Percentiles rank a stretch among this genome's conserved stretches.
Evolutionary conservation across 179 eudicot species (phyloP).

Genomic region (Nepenthes alata): DNA sequence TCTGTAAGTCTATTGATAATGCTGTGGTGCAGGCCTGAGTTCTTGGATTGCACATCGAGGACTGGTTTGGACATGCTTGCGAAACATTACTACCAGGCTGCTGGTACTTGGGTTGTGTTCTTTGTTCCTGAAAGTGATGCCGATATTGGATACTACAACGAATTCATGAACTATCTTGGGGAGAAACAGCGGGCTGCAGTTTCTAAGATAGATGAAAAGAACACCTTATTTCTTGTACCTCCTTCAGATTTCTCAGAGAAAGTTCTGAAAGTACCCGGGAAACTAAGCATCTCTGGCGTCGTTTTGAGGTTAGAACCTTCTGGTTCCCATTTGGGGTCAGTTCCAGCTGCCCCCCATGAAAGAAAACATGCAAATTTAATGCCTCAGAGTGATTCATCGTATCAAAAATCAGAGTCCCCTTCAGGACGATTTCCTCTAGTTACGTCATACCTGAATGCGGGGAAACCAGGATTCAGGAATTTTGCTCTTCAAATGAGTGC

Average conservation of each 20-base stretch:
- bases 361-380: conserved; percentile 16
- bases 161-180: conserved; percentile 66
- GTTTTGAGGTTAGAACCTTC: conserved; percentile 52
- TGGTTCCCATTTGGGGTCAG: conserved; percentile 24
- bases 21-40: conserved; percentile 56
- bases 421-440: conserved; percentile 23
- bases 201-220: conserved; percentile 58
- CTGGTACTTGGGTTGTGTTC: conserved; percentile 67
- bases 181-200: conserved; percentile 83
- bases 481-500: conserved; percentile 13
- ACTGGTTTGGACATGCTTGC: conserved; percentile 82
- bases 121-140: conserved; percentile 69
- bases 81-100: conserved; percentile 73
- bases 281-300: conserved; percentile 78
- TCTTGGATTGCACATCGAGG: conserved; percentile 74
- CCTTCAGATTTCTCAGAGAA: conserved; percentile 88
- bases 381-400: conserved; percentile 20
- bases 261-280: conserved; percentile 75
- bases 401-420: conserved; percentile 26
- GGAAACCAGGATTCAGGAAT: conserved; percentile 23
- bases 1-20: background rate
- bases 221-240: conserved; percentile 72
- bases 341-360: conserved; percentile 25
- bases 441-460: conserved; percentile 19
- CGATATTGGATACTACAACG: conserved; percentile 66